Conservation (phyloP, 2,329 filamentous ascomycete species). For the Periconia sp. region DNA sequence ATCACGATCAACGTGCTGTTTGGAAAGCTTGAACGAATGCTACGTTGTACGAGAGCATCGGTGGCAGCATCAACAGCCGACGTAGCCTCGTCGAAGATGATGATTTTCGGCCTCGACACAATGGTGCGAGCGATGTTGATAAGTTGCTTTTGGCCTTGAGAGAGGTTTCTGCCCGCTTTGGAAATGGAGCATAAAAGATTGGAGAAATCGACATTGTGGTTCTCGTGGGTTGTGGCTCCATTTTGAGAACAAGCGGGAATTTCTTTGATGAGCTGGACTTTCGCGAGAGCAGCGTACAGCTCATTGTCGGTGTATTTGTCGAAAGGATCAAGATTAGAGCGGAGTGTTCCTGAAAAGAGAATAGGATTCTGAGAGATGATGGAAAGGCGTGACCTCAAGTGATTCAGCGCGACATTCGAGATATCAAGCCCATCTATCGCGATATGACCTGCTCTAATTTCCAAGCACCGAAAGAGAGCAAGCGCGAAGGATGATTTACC, state of each 20-base stretch:
- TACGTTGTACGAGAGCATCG: constrained; percentile 56
- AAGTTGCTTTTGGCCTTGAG: constrained; percentile 56
- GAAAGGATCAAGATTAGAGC: not conserved
- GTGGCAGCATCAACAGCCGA: constrained; percentile 55
- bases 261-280: not conserved
- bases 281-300: not conserved
- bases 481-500: not conserved
- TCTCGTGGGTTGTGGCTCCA: not conserved
- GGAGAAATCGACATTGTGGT: not conserved
- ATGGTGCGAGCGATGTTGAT: constrained; percentile 62
- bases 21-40: constrained; percentile 54
- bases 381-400: not conserved
- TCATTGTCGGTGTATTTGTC: not conserved
- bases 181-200: not conserved
- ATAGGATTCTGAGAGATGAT: not conserved
- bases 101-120: constrained; percentile 41
- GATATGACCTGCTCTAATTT: not conserved
- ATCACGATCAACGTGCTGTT: constrained; percentile 11
- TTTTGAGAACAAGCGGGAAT: too few relatives aligned
- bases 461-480: not conserved
- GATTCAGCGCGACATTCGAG: not conserved
- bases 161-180: not conserved
- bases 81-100: constrained; percentile 20
- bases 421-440: not conserved
- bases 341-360: not conserved